These are phyloP conservation scores for Trichophyton verrucosum DNA, from an alignment of 2,329 filamentous ascomycete genomes.

Conservation along the genomic window DNA sequence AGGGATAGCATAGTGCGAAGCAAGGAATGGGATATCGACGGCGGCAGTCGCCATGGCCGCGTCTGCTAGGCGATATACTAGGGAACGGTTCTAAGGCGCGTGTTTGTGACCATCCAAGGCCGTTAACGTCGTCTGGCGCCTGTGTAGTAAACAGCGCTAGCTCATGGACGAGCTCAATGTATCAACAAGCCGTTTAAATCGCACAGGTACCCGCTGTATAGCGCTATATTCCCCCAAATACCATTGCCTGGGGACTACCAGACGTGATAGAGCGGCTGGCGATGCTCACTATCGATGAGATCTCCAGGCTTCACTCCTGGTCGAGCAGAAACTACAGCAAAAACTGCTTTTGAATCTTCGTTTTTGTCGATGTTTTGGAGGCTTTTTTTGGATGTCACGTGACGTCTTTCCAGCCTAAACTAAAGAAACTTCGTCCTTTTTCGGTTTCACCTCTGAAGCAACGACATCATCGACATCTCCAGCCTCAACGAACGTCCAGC, in stretches of 20 bases:
- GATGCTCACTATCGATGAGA: not conserved
- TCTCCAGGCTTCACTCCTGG: not conserved
- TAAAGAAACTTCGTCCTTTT: not conserved
- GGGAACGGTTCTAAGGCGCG: not conserved
- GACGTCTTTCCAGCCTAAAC: not conserved
- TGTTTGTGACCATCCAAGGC: constrained; percentile 2
- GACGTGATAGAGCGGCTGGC: not conserved
- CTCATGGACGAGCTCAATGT: not conserved
- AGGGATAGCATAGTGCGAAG: constrained; percentile 46
- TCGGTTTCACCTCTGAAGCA: not conserved
- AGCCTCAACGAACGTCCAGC: not conserved
- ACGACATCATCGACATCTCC: not conserved
- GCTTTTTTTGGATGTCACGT: not conserved
- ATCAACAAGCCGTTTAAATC: not conserved
- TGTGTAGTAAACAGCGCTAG: not conserved
- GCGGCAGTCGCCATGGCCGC: constrained; percentile 42
- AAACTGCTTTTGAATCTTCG: not conserved
- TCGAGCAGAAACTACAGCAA: not conserved
- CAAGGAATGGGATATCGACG: constrained; percentile 47
- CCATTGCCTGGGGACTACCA: not conserved
- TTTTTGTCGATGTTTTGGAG: not conserved
- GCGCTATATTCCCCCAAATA: not conserved
- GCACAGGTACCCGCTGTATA: not conserved
- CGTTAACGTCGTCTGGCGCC: not conserved
- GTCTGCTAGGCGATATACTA: not conserved